Evolutionary conservation across 2,329 filamentous ascomycete genomes (phyloP), one percentile per base, ranked within the genome.

Genomic region (Cadophora gregata): DNA sequence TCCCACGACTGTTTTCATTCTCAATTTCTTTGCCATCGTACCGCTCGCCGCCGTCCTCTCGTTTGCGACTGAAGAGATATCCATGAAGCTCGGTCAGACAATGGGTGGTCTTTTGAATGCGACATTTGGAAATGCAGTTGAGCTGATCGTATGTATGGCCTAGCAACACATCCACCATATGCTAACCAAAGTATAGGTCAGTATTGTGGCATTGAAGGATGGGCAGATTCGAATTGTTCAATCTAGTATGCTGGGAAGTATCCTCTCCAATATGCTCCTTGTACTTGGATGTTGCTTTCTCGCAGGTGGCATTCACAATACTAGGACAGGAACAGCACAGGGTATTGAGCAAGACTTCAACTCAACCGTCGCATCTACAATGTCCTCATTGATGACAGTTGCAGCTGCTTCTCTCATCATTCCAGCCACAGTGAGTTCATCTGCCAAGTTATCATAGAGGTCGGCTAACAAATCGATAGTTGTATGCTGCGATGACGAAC

Each of bases 151-250:
- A 74, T 66, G 79, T 71, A 45, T 36, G 10, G 16, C 24, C 25
- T 6, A n/a, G 24, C 16, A 7, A 25, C 14, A 38, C 10, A 33
- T 29, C 10, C 19, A 19, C 19, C 6, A 21, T 42, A 8, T 62
- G 29, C 68, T 70, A 65, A 69, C 64, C 27, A 36, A 56, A 38
- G 6, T 65, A 9, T 76, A 95, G 92, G 92, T 97, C 77, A 97
- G 93, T 78, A 95, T 98, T 73, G 91, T 98, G 70, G 96, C 96
- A 21, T 85, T 99, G 55, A 88, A 84, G 71, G 88, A 96, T 73
- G 88, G 89, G 70, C 91, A 98, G 80, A 96, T 97, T 76, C 90
- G 95, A 74, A 94, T 98, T 71, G 95, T 98, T n/a, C 96, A 98
- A 81, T 91, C 95, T 24, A 97, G 93, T 70, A 98, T 98, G 94